These are phyloP conservation scores for Blumeria graminis DNA, from an alignment of 2,329 filamentous ascomycete species.

Conservation along the genomic window DNA sequence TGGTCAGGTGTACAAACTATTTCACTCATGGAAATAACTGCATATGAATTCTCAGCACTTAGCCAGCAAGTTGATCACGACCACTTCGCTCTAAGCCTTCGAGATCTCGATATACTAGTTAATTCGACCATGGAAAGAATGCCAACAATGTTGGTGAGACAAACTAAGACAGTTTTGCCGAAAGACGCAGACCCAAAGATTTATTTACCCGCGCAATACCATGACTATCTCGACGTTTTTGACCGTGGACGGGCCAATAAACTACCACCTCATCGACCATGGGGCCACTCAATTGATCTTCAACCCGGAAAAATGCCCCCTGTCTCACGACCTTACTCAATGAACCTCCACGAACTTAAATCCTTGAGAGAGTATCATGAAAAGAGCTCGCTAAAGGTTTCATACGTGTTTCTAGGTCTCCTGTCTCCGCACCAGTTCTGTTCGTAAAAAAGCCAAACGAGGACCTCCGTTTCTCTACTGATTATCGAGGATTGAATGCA, in stretches of 20 bases:
- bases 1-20: too few relatives aligned
- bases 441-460: neutral
- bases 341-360: constrained; percentile 1
- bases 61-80: neutral
- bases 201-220: neutral
- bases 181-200: neutral
- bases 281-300: neutral
- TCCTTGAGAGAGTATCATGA: neutral
- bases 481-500: neutral
- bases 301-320: neutral
- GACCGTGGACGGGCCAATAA: neutral
- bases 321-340: neutral
- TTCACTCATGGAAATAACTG: neutral
- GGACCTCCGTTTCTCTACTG: neutral
- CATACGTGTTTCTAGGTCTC: neutral
- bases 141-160: neutral
- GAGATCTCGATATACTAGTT: neutral
- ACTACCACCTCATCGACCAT: neutral
- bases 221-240: neutral
- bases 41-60: neutral
- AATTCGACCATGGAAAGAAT: neutral
- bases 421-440: neutral
- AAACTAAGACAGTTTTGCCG: neutral
- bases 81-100: neutral
- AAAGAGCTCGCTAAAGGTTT: neutral